Percentiles rank a stretch among this genome's conserved stretches.
These are phyloP conservation scores for Macrolepiota fuliginosa DNA, from an alignment of 768 basidiomycete species.

Conservation along the genomic window DNA sequence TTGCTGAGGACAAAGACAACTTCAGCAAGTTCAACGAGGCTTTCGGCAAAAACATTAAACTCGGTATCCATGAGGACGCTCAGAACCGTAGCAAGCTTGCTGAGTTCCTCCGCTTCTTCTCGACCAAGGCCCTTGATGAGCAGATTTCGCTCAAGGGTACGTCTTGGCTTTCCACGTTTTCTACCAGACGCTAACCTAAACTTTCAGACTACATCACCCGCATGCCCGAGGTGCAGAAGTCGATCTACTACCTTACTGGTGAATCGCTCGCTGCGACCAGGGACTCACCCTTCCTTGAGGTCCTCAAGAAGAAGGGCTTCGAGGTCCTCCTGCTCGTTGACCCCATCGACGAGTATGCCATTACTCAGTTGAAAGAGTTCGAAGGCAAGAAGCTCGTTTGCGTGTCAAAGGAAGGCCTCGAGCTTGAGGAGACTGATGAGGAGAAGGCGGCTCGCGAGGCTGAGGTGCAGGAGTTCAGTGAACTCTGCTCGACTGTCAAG, in stretches of 20 bases:
- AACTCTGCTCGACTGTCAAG: slow-evolving; percentile 93
- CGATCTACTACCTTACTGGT: slow-evolving; percentile 99
- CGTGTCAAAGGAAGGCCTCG: slow-evolving; percentile 98
- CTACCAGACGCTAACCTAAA: not conserved
- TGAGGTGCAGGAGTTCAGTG: slow-evolving; percentile 78
- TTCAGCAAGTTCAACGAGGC: slow-evolving; percentile 96
- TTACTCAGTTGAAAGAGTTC: slow-evolving; percentile 99
- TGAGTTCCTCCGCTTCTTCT: slow-evolving; percentile 98
- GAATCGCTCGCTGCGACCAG: slow-evolving; percentile 89
- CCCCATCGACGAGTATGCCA: slow-evolving; percentile 98
- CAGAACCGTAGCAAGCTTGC: slow-evolving; percentile 99
- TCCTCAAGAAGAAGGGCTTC: slow-evolving; percentile 99
- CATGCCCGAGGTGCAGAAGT: slow-evolving; percentile 98
- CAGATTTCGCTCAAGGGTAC: slow-evolving; percentile 89
- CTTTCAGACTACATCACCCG: slow-evolving; percentile 93
- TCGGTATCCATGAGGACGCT: slow-evolving; percentile 98
- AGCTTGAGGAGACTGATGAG: slow-evolving; percentile 98
- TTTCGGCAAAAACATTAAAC: slow-evolving; percentile 99
- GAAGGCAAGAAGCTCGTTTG: slow-evolving; percentile 97
- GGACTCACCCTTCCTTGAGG: slow-evolving; percentile 98
- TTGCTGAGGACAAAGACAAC: slow-evolving; percentile 99
- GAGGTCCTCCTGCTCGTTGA: slow-evolving; percentile 97
- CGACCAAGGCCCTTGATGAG: slow-evolving; percentile 92
- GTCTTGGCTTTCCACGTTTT: slow-evolving; percentile 1
- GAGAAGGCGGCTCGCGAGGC: slow-evolving; percentile 92